These are phyloP conservation scores for Anthostomella pinea DNA, from an alignment of 2,329 filamentous ascomycete species.

Conservation along the genomic window DNA sequence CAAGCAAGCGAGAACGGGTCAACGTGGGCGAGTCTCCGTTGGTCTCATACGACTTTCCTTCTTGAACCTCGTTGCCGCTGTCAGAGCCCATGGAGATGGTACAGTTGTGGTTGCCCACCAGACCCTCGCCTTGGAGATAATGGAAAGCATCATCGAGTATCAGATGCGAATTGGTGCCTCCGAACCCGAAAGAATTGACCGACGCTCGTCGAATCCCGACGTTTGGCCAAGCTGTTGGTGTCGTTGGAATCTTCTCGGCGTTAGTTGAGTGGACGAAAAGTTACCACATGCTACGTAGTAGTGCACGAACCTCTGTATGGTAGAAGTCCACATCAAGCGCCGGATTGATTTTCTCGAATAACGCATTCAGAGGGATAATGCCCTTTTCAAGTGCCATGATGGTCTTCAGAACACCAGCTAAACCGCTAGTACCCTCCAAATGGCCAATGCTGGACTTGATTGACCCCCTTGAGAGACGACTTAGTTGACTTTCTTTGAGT, in stretches of 20 bases:
- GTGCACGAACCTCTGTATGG: conserved; percentile 14
- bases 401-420: conserved; percentile 29
- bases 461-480: conserved; percentile 10
- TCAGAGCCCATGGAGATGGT: background rate
- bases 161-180: conserved; percentile 13
- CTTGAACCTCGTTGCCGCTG: background rate
- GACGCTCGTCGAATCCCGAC: conserved; percentile 31
- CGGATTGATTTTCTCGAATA: conserved; percentile 20
- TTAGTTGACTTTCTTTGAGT: background rate
- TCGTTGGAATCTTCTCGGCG: too few relatives aligned
- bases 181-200: conserved; percentile 18
- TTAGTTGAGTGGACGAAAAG: too few relatives aligned
- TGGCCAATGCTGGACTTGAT: conserved; percentile 21
- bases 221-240: conserved; percentile 25
- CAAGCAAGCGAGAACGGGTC: conserved; percentile 11
- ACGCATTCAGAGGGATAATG: conserved; percentile 20
- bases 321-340: conserved; percentile 13
- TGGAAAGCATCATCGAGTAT: conserved; percentile 13
- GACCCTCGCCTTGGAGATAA: conserved; percentile 2
- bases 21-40: background rate
- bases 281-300: too few relatives aligned
- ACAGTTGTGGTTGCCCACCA: conserved; percentile 7
- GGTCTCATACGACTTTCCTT: too few relatives aligned
- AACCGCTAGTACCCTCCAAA: conserved; percentile 18
- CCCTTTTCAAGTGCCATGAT: conserved; percentile 30